A percentile compares a stretch with the other conserved stretches of the same genome.
phyloP scores from a whole-genome alignment of 345 rosid genomes.

The Murraya koenigii region DNA sequence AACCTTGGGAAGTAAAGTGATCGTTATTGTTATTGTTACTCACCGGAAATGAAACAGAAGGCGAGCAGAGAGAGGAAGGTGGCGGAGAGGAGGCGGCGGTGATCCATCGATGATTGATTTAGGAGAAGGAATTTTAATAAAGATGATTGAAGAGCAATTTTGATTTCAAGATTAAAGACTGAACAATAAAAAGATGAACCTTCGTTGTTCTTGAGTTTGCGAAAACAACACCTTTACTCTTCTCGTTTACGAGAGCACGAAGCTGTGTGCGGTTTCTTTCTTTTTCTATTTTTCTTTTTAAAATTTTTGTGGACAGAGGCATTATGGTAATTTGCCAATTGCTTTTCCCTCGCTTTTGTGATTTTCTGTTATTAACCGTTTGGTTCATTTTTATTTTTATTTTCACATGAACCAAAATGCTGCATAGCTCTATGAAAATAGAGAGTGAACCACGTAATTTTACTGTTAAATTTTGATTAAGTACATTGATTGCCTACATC shows the following conservation, averaged over 20 bases:
- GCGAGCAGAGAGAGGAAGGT: constrained; percentile 22
- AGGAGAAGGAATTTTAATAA: not conserved
- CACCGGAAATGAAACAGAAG: constrained; percentile 41
- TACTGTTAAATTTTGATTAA: no score
- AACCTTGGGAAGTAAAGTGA: not conserved
- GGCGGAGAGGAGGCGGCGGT: constrained; percentile 25
- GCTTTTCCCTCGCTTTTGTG: not conserved
- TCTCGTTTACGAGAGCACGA: not conserved
- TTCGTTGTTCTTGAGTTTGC: not conserved
- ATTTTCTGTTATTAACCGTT: constrained; percentile 1
- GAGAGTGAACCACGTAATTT: no score
- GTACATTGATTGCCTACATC: not conserved
- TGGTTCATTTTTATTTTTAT: not conserved
- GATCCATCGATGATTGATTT: constrained; percentile 30
- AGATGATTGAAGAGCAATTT: no score
- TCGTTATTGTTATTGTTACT: not conserved
- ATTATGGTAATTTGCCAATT: not conserved
- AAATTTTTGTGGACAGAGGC: not conserved
- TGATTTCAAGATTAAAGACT: not conserved
- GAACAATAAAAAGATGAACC: constrained; percentile 1
- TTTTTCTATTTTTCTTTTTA: not conserved
- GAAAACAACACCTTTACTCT: constrained; percentile 39
- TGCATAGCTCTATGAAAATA: no score
- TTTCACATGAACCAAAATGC: no score
- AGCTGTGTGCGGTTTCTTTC: not conserved